phyloP scores from a whole-genome alignment of 1,139 yeast genomes.

The Geotrichum bryndzae region DNA sequence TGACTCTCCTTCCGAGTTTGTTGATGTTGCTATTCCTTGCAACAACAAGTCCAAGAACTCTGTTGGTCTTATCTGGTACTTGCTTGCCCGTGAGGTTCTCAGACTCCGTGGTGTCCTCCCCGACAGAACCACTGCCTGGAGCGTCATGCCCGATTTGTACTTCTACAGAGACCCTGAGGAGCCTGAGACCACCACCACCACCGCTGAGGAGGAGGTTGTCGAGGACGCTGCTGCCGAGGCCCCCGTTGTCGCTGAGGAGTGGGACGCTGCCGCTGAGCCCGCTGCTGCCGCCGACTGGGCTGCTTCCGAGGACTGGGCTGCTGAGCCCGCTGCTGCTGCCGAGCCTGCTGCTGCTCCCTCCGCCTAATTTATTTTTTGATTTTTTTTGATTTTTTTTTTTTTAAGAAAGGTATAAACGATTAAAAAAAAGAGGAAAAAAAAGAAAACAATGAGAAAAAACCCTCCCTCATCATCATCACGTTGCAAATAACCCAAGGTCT shows the following conservation, averaged over 20 bases:
- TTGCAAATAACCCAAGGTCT: no score
- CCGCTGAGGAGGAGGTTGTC: conserved; percentile 50
- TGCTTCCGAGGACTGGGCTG: conserved; percentile 62
- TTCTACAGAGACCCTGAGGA: conserved; percentile 99
- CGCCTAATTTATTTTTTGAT: neutral
- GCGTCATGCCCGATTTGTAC: conserved; percentile 99
- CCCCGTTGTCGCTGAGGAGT: conserved; percentile 64
- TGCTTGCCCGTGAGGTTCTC: conserved; percentile 97
- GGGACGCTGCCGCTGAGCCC: conserved; percentile 69
- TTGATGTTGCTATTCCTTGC: conserved; percentile 99
- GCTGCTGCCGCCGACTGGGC: conserved; percentile 50
- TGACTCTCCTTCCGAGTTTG: conserved; percentile 98
- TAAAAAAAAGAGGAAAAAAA: neutral
- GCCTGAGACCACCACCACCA: conserved; percentile 72
- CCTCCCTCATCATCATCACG: neutral
- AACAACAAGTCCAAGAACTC: conserved; percentile 99
- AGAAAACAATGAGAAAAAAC: no score
- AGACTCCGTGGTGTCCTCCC: conserved; percentile 98
- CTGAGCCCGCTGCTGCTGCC: conserved; percentile 40
- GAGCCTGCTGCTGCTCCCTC: conserved; percentile 40
- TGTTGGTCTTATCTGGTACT: conserved; percentile 99
- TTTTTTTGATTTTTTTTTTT: no score
- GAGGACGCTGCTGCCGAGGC: conserved; percentile 60
- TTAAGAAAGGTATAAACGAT: neutral
- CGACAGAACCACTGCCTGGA: conserved; percentile 96